Evolutionary conservation across 2,329 filamentous ascomycete species (phyloP), one percentile per base, ranked within the genome.

Genomic region (Ilyonectria destructans): DNA sequence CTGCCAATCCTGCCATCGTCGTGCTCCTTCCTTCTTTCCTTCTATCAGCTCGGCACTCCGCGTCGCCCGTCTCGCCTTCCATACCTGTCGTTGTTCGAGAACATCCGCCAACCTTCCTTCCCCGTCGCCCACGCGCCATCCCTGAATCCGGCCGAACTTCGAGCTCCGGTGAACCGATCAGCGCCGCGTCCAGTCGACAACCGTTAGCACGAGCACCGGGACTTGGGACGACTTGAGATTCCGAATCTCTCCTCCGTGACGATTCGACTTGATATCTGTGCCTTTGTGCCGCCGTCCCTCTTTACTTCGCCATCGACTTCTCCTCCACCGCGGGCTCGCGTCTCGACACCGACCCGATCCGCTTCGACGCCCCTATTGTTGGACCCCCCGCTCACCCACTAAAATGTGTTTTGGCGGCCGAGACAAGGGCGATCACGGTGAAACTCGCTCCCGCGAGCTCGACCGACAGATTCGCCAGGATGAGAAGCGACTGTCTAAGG

Each of bases 381-480:
- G 37, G 57, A 52, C 26, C 49, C 23, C 51, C 56, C 64, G 66
- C 58, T 64, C 37, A 66, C 51, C 69, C 43, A 68, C 51, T 68
- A 77, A 70, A 67, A 92, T 92, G 90, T 92, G 90, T 80, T 92
- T 92, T 80, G 89, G 90, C 69, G 82, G 83, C 71, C 84, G 88
- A 73, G 84, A 85, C 65, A 85, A 84, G 74, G 81, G 82, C 69
- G 82, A 84, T 68, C 84, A 85, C 75, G 85, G 85, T 72, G 81
- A 80, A 29, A 84, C 86, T 69, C 89, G 88, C 76, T 91, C 89
- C 68, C 85, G 89, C 80, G 94, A 96, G 80, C 95, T 99, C 75
- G 96, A 99, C 80, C 93, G 92, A 83, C 85, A 90, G 77, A 89
- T 99, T 76, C 92, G 93, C 69, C 89, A 91, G 75, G 96, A 98